These are phyloP conservation scores for Zea luxurians DNA, from an alignment of 176 grass and related monocot species.

Conservation along the genomic window DNA sequence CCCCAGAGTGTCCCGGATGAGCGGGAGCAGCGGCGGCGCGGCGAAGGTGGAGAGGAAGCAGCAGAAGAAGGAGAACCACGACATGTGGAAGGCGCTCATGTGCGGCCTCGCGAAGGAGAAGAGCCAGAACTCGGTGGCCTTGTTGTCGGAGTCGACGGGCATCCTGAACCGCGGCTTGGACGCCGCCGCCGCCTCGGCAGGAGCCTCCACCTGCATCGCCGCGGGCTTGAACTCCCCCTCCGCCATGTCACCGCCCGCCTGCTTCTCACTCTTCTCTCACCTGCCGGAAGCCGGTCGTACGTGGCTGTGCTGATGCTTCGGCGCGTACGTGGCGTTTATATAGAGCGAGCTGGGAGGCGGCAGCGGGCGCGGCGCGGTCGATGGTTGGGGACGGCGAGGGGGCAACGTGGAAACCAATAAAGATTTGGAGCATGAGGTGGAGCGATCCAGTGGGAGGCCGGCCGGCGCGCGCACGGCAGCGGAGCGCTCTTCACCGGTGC, in stretches of 20 bases:
- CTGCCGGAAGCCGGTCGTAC: background rate
- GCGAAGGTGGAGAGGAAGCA: constrained; percentile 95
- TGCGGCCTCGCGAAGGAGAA: constrained; percentile 79
- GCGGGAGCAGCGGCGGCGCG: constrained; percentile 73
- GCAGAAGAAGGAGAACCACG: constrained; percentile 99
- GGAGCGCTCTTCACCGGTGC: background rate
- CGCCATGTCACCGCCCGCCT: background rate
- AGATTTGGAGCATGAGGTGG: constrained; percentile 29
- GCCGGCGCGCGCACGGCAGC: constrained; percentile 24
- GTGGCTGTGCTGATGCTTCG: background rate
- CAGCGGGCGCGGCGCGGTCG: background rate
- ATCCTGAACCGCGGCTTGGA: constrained; percentile 57
- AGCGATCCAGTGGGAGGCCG: constrained; percentile 38
- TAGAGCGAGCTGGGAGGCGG: background rate
- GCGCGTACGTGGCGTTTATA: constrained; percentile 2
- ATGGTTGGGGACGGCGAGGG: constrained; percentile 41
- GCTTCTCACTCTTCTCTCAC: background rate
- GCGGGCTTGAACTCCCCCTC: constrained; percentile 10
- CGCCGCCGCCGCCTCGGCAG: constrained; percentile 3
- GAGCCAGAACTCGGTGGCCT: constrained; percentile 94
- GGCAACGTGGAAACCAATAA: constrained; percentile 21
- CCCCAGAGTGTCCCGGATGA: constrained; percentile 80
- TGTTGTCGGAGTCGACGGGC: constrained; percentile 84
- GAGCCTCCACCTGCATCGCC: constrained; percentile 40
- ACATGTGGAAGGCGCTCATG: constrained; percentile 88